Percentiles rank a stretch among this genome's conserved stretches.
These are phyloP conservation scores for Nicotiana tomentosiformis DNA, from an alignment of 257 asterid species.

Conservation along the genomic window DNA sequence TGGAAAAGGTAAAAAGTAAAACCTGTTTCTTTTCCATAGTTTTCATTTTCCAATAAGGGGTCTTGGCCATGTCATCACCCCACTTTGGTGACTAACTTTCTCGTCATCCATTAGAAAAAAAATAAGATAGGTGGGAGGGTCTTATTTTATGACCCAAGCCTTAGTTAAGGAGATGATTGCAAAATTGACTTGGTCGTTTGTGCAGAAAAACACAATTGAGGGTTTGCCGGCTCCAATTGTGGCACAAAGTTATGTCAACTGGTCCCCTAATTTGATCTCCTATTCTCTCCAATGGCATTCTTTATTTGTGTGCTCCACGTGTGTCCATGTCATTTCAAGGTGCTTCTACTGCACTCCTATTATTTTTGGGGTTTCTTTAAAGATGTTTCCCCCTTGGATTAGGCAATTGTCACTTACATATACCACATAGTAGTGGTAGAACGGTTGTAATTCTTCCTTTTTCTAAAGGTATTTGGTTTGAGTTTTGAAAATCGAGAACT, in stretches of 20 bases:
- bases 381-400: too few species aligned
- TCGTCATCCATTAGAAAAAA: not conserved
- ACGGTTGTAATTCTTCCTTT: too few species aligned
- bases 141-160: not conserved
- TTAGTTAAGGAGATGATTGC: conserved; percentile 18
- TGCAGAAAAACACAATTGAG: conserved; percentile 20
- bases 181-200: conserved; percentile 25
- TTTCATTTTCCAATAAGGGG: not conserved
- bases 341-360: not conserved
- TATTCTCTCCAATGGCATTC: not conserved
- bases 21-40: not conserved
- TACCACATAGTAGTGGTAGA: too few species aligned
- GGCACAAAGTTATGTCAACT: conserved; percentile 24
- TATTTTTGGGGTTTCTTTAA: too few species aligned
- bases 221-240: conserved; percentile 27
- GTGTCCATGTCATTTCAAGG: not conserved
- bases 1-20: conserved; percentile 4
- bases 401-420: too few species aligned
- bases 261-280: conserved; percentile 14
- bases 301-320: not conserved
- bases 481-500: too few species aligned
- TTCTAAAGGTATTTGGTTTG: too few species aligned
- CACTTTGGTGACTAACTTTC: conserved; percentile 1
- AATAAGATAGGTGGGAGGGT: not conserved
- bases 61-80: conserved; percentile 4